Evolutionary conservation across 2,329 filamentous ascomycete genomes (phyloP).

Genomic region (Coleophoma crateriformis): DNA sequence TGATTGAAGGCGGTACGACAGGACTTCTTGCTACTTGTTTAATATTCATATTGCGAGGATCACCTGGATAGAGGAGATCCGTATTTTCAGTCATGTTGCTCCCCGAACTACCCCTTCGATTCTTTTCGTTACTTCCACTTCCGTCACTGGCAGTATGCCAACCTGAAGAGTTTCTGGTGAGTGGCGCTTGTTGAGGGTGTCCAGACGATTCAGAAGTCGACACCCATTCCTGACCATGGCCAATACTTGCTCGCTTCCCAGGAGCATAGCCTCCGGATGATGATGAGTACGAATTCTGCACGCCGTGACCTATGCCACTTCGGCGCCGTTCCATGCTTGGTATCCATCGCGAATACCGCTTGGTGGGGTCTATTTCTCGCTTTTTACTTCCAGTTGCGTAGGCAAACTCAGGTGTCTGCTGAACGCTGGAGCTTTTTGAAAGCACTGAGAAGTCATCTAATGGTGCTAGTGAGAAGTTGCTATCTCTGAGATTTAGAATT

Average conservation of each 20-base stretch:
- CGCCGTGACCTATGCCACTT: slow-evolving; percentile 18
- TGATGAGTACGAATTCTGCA: slow-evolving; percentile 11
- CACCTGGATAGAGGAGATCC: slow-evolving; percentile 7
- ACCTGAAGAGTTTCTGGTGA: slow-evolving; percentile 14
- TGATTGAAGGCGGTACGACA: not conserved
- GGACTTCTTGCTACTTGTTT: slow-evolving; percentile 16
- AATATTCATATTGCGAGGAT: slow-evolving; percentile 5
- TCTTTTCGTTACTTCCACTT: slow-evolving; percentile 3
- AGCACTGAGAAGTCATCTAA: slow-evolving; percentile 17
- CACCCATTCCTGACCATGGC: slow-evolving; percentile 18
- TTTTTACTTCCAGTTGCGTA: slow-evolving; percentile 3
- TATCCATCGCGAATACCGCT: slow-evolving; percentile 12
- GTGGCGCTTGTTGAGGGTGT: not conserved
- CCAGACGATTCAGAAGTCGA: not conserved
- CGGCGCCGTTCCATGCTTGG: slow-evolving; percentile 6
- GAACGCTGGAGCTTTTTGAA: slow-evolving; percentile 5
- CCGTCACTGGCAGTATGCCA: slow-evolving; percentile 15
- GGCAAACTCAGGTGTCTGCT: slow-evolving; percentile 1
- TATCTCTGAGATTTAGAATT: slow-evolving; percentile 17
- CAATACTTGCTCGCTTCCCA: slow-evolving; percentile 15
- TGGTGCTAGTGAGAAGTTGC: slow-evolving; percentile 16
- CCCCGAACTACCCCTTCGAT: slow-evolving; percentile 9
- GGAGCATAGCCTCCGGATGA: slow-evolving; percentile 2
- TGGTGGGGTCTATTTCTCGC: slow-evolving; percentile 6
- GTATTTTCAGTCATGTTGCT: slow-evolving; percentile 14